phyloP scores from a whole-genome alignment of 2,329 filamentous ascomycete genomes.

The Chaetomium sp. region DNA sequence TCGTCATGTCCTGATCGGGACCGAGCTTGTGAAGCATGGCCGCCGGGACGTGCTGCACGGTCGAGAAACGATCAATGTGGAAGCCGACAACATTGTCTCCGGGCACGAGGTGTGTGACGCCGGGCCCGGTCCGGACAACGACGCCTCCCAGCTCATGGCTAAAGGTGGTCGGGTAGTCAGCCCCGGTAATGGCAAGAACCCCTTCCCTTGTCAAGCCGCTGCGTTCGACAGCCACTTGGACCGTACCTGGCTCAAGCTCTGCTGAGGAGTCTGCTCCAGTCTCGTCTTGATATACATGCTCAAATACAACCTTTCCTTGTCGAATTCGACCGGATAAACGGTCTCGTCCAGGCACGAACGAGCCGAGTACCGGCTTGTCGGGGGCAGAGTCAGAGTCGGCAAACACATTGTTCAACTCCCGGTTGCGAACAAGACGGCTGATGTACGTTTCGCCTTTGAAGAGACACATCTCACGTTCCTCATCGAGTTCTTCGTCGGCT shows the following conservation, averaged over 20 bases:
- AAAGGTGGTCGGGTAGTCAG: constrained; percentile 12
- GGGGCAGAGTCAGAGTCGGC: neutral
- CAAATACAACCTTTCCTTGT: neutral
- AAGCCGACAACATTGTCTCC: constrained; percentile 27
- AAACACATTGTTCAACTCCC: neutral
- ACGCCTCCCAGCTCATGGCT: constrained; percentile 16
- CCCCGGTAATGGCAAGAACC: neutral
- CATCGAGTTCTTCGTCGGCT: neutral
- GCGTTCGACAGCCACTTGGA: neutral
- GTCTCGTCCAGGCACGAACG: neutral
- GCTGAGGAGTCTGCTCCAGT: neutral
- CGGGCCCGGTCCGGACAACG: constrained; percentile 18
- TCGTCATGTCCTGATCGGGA: constrained; percentile 7
- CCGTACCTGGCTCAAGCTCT: neutral
- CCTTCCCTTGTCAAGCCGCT: neutral
- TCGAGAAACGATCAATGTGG: constrained; percentile 20
- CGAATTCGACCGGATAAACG: neutral
- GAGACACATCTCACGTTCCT: neutral
- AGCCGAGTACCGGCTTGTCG: neutral
- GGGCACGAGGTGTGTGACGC: constrained; percentile 14
- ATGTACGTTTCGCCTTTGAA: neutral
- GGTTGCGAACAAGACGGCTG: neutral
- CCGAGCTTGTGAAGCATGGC: constrained; percentile 19
- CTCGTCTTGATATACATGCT: neutral
- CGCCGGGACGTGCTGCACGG: constrained; percentile 14